These are phyloP conservation scores for Rhynchosporium agropyri DNA, from an alignment of 2,329 filamentous ascomycete genomes.

Conservation along the genomic window DNA sequence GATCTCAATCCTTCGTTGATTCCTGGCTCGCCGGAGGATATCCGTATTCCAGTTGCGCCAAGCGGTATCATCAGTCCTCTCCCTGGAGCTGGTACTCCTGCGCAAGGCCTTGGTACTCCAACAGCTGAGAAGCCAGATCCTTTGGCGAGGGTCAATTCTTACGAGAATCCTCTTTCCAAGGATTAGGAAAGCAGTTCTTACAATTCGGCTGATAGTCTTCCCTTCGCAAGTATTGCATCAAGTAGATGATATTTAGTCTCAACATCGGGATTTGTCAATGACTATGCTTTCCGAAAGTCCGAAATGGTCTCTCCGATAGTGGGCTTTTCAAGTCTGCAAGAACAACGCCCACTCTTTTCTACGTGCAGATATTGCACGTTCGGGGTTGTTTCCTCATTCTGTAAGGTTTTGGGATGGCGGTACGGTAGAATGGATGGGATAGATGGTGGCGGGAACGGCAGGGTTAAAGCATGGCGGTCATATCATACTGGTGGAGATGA, in stretches of 20 bases:
- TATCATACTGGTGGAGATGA: slow-evolving; percentile 8
- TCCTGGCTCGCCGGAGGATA: slow-evolving; percentile 77
- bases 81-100: slow-evolving; percentile 36
- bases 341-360: background rate
- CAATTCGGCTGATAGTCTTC: background rate
- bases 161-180: slow-evolving; percentile 23
- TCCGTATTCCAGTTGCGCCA: slow-evolving; percentile 74
- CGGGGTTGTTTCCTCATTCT: background rate
- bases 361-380: background rate
- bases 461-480: slow-evolving; percentile 6
- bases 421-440: slow-evolving; percentile 14
- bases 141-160: slow-evolving; percentile 10
- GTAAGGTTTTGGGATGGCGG: background rate
- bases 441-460: slow-evolving; percentile 9
- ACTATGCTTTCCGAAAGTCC: background rate
- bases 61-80: slow-evolving; percentile 47
- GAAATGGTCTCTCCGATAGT: background rate
- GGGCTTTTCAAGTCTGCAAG: slow-evolving; percentile 7
- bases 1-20: slow-evolving; percentile 64
- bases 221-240: background rate
- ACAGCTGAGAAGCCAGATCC: slow-evolving; percentile 15
- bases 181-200: background rate
- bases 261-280: too few relatives aligned
- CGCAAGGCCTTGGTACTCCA: slow-evolving; percentile 12
- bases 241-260: background rate